Percentiles rank a stretch among this genome's conserved stretches.
phyloP scores from a whole-genome alignment of 192 early-diverging fungal species.

The Entrophospora sp. region DNA sequence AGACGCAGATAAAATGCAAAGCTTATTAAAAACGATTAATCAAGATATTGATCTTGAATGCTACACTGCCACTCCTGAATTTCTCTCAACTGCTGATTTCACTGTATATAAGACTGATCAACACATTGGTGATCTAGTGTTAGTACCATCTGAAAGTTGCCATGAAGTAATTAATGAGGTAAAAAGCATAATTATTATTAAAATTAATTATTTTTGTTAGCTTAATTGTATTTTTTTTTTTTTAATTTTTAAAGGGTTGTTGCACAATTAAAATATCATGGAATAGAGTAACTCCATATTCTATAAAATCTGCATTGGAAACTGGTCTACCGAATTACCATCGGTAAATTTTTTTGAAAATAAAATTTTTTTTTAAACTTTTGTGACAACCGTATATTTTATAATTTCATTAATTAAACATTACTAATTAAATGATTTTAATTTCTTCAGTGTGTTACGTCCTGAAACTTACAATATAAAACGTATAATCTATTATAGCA shows the following conservation, averaged over 20 bases:
- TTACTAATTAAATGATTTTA: background rate
- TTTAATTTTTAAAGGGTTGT: background rate
- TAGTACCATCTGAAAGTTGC: slow-evolving; percentile 24
- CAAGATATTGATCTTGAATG: slow-evolving; percentile 12
- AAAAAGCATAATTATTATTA: background rate
- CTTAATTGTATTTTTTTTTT: background rate
- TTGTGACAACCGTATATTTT: background rate
- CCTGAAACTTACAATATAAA: background rate
- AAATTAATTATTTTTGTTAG: background rate
- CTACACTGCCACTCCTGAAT: background rate
- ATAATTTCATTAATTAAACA: background rate
- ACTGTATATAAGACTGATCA: slow-evolving; percentile 20
- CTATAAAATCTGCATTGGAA: background rate
- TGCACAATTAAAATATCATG: background rate
- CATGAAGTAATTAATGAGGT: slow-evolving; percentile 23
- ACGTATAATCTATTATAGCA: background rate
- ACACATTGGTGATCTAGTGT: slow-evolving; percentile 25
- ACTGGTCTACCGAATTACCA: background rate
- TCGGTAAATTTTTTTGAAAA: background rate
- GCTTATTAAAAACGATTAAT: background rate
- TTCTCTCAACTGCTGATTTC: background rate
- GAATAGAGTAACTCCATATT: background rate
- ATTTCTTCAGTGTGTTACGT: background rate
- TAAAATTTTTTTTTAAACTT: background rate
- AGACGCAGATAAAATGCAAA: slow-evolving; percentile 2